These are phyloP conservation scores for Botrytis sinoallii DNA, from an alignment of 2,329 filamentous ascomycete genomes.

Conservation along the genomic window DNA sequence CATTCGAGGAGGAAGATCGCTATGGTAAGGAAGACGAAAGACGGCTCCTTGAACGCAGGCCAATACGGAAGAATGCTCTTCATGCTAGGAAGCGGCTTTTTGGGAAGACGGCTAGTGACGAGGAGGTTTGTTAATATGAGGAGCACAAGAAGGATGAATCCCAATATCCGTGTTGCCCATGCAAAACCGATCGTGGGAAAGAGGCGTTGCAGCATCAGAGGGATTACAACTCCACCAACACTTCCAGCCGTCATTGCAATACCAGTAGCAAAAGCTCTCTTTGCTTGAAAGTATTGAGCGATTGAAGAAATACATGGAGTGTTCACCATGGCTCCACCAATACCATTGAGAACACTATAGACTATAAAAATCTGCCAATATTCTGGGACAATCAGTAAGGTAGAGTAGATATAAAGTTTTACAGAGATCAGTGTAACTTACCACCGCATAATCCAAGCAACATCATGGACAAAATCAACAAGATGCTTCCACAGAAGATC, in stretches of 20 bases:
- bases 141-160: slow-evolving; percentile 35
- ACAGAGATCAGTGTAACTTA: slow-evolving; percentile 32
- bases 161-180: slow-evolving; percentile 37
- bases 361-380: slow-evolving; percentile 70
- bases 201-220: slow-evolving; percentile 44
- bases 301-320: slow-evolving; percentile 62
- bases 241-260: slow-evolving; percentile 61
- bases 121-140: slow-evolving; percentile 35
- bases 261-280: slow-evolving; percentile 63
- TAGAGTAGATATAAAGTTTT: not conserved
- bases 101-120: slow-evolving; percentile 56
- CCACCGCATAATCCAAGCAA: slow-evolving; percentile 57
- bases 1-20: slow-evolving; percentile 74
- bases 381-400: slow-evolving; percentile 36
- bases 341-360: slow-evolving; percentile 60
- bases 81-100: slow-evolving; percentile 42
- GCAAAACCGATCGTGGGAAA: slow-evolving; percentile 38
- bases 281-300: slow-evolving; percentile 61
- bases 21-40: slow-evolving; percentile 62
- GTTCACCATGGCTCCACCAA: slow-evolving; percentile 62
- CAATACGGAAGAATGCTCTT: slow-evolving; percentile 55
- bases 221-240: slow-evolving; percentile 55
- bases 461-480: slow-evolving; percentile 40
- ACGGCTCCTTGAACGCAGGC: slow-evolving; percentile 59
- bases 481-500: slow-evolving; percentile 35